Conservation (phyloP, 2,329 filamentous ascomycete species). For the Tolypocladium pustulatum region DNA sequence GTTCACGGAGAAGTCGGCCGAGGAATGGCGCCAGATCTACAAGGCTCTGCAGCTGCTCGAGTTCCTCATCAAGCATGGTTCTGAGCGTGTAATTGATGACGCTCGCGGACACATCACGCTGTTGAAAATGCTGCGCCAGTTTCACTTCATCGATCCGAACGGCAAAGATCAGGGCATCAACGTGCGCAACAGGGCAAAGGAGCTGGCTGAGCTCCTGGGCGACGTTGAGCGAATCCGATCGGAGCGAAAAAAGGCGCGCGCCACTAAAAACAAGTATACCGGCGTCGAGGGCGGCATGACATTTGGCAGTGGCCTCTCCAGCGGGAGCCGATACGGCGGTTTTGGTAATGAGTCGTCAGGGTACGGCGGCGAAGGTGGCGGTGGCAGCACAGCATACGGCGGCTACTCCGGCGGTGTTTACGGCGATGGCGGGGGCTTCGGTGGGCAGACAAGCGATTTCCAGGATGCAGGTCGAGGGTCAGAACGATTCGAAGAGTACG, state of each 20-base stretch:
- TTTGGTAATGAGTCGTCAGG: conserved; percentile 81
- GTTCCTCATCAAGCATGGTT: conserved; percentile 95
- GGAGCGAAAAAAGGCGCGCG: conserved; percentile 79
- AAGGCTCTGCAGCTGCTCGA: conserved; percentile 95
- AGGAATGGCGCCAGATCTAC: conserved; percentile 99
- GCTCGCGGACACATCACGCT: conserved; percentile 90
- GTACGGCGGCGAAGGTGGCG: conserved; percentile 44
- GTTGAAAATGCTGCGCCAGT: conserved; percentile 96
- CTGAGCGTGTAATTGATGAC: conserved; percentile 94
- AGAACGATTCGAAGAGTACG: conserved; percentile 91
- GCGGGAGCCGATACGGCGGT: conserved; percentile 63
- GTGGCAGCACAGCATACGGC: conserved; percentile 32
- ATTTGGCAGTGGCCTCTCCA: conserved; percentile 45
- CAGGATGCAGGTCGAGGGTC: conserved; percentile 48
- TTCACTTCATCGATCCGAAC: conserved; percentile 92
- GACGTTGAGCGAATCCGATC: conserved; percentile 81
- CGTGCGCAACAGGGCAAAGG: conserved; percentile 91
- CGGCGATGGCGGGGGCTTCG: conserved; percentile 91
- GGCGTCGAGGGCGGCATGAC: conserved; percentile 78
- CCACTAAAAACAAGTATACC: conserved; percentile 88
- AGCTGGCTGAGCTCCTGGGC: conserved; percentile 83
- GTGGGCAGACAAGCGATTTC: conserved; percentile 65
- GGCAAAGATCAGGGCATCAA: conserved; percentile 98
- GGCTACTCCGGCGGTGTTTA: conserved; percentile 67
- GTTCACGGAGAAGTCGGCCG: conserved; percentile 95